Evolutionary conservation across 805 yeast species (phyloP), one percentile per base, ranked within the genome.

Genomic region (Ogataea siamensis): DNA sequence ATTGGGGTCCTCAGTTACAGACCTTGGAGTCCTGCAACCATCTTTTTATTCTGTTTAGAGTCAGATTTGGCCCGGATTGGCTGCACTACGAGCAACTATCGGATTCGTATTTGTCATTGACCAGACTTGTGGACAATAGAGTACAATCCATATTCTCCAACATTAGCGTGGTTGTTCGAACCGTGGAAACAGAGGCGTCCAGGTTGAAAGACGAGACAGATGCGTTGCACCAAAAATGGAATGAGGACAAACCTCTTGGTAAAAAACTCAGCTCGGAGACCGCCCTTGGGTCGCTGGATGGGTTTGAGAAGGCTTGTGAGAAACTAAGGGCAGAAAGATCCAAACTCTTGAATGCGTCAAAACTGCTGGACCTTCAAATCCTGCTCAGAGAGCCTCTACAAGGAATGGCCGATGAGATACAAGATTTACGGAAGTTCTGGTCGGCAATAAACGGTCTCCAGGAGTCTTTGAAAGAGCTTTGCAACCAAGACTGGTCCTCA

Each of bases 341-440:
- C 0, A 34, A 55, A 7, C 31, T 72, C 2, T 22, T 46, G 1
- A 44, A 53, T 11, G 73, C 78, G 1, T 65, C 60, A 4, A 40
- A 26, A 7, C 47, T 62, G 12, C 59, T 70, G 18, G 62, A 56
- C 15, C 47, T 67, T 1, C 63, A 68, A 0, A 37, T 70, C 1
- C 45, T 46, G 0, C 35, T 57, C 0, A 40, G 46, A 11, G 57
- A 47, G 5, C 60, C 59, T 11, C 44, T 78, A 1, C 43, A 49
- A 0, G 49, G 50, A 0, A 49, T 71, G 2, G 15, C 55, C 0
- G 71, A 66, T 3, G 93, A 85, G 45, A 59, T 84, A 1, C 40
- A 47, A 0, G 84, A 81, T 32, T 66, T 81, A 24, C 72, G 67
- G 40, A 51, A 70, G 1, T 87, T 83, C 1, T 86, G 94, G 94